Conservation (phyloP, 1,284 basidiomycete genomes). For the Austropuccinia psidii region DNA sequence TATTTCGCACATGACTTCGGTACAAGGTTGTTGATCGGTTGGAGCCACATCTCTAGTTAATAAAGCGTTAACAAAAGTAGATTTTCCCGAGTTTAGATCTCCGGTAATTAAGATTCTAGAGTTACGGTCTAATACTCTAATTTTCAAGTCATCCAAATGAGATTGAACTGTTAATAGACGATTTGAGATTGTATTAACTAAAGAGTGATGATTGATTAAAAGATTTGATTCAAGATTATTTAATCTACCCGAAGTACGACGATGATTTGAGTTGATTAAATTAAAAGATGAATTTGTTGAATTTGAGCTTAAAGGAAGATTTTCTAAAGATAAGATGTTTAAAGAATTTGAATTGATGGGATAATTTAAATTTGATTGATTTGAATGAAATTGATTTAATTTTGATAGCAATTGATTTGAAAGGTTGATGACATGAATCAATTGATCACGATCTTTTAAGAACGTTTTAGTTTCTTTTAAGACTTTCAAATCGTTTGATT, state of each 20-base stretch:
- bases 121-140: constrained; percentile 80
- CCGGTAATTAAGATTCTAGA: constrained; percentile 98
- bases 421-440: constrained; percentile 24
- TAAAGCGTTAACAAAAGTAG: constrained; percentile 92
- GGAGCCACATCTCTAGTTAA: constrained; percentile 86
- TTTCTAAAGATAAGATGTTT: constrained; percentile 1
- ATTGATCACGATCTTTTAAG: constrained; percentile 16
- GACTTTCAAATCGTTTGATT: too few relatives aligned
- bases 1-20: constrained; percentile 94
- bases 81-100: constrained; percentile 97
- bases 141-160: constrained; percentile 76
- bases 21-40: constrained; percentile 96
- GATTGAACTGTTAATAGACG: constrained; percentile 6
- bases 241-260: constrained; percentile 18
- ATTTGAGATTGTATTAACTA: constrained; percentile 14
- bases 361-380: neutral
- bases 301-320: too few relatives aligned
- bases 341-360: neutral
- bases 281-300: neutral
- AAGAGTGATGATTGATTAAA: constrained; percentile 24
- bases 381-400: constrained; percentile 3
- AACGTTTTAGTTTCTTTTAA: constrained; percentile 24
- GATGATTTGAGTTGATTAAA: neutral
- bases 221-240: constrained; percentile 2
- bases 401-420: constrained; percentile 4